Evolutionary conservation across 2,329 filamentous ascomycete genomes (phyloP).

Genomic region (Cadophora sp.): DNA sequence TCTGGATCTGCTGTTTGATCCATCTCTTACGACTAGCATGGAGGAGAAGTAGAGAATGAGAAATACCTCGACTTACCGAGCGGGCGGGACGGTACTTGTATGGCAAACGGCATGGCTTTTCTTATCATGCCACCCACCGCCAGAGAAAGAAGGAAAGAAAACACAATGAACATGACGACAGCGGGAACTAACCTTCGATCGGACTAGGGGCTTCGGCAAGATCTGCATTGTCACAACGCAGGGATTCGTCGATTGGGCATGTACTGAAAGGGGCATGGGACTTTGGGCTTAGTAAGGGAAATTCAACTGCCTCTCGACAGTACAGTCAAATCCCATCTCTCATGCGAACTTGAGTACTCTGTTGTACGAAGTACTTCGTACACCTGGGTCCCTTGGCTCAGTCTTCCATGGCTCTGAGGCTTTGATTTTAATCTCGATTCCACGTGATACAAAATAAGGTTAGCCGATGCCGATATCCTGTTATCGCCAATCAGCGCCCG

Average conservation of each 20-base stretch:
- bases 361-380: too few species aligned
- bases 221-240: background rate
- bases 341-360: too few species aligned
- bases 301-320: background rate
- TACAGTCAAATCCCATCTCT: too few species aligned
- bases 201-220: background rate
- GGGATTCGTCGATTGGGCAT: background rate
- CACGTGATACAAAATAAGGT: background rate
- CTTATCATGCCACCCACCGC: background rate
- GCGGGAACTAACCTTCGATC: constrained; percentile 4
- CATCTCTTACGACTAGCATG: background rate
- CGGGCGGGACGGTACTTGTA: background rate
- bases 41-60: background rate
- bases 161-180: background rate
- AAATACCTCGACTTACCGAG: constrained; percentile 2
- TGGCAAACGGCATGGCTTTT: background rate
- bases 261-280: background rate
- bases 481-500: background rate
- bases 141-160: background rate
- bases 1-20: background rate
- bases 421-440: background rate
- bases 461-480: background rate
- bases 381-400: too few species aligned
- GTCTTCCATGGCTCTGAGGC: too few species aligned
- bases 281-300: background rate